Conservation (phyloP, 2,329 filamentous ascomycete genomes). For the Alternaria atra region DNA sequence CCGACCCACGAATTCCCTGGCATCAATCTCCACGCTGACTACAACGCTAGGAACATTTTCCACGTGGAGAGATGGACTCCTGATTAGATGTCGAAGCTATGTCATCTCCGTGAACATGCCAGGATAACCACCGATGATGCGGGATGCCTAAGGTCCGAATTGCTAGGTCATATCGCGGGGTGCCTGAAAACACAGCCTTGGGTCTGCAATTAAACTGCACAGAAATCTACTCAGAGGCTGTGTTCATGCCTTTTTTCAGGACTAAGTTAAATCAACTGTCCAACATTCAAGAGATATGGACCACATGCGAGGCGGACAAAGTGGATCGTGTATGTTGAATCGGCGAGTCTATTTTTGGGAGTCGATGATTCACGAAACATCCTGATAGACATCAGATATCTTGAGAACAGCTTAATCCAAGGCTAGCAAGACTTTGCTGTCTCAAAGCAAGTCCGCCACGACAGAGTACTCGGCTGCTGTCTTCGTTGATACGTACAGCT, state of each 20-base stretch:
- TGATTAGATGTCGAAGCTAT: neutral
- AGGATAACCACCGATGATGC: neutral
- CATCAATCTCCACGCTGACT: neutral
- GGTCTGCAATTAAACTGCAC: neutral
- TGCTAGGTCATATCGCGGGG: neutral
- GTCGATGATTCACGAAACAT: neutral
- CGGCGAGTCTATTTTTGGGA: conserved; percentile 8
- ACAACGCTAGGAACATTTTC: neutral
- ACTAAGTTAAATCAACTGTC: neutral
- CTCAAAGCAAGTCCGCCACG: neutral
- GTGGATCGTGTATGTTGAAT: neutral
- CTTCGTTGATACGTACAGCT: neutral
- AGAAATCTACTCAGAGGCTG: neutral
- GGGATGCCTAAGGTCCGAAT: conserved; percentile 4
- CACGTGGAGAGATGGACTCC: neutral
- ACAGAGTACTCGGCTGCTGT: neutral
- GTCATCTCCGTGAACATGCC: conserved; percentile 1
- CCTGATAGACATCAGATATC: neutral
- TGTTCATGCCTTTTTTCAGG: neutral
- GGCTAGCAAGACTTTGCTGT: neutral
- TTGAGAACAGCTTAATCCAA: neutral
- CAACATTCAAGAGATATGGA: neutral
- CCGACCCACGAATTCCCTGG: neutral
- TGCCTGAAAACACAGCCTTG: conserved; percentile 10
- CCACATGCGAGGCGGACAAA: neutral